Evolutionary conservation across 441 rosid genomes (phyloP), one percentile per base, ranked within the genome.

Genomic region (Adansonia gregorii): DNA sequence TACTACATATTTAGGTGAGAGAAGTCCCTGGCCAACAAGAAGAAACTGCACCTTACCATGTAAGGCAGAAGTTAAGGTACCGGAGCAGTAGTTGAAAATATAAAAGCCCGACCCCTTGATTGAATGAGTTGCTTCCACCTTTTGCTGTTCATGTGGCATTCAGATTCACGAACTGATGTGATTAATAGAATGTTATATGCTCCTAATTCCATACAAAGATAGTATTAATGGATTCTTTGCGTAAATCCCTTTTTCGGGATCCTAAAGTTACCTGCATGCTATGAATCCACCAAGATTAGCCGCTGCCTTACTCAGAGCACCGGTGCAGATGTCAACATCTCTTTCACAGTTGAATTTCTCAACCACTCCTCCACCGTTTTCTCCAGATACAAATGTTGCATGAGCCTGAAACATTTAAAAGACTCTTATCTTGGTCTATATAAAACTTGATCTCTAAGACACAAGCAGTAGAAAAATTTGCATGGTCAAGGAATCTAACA

Each of bases 241-340:
- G 35, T 31, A 31, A 31, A 31, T 31, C 35, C 35, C 35, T 31
- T 31, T 31, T 31, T 31, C 35, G 35, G 35, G 35, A 31, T 31
- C 35, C 4, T n/a, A 20, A 55, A n/a, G 19, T 58, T 58, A 95
- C 97, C 98, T 93, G 97, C 99, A 95, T 49, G 97, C 88, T 35
- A 95, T 84, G 85, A 93, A 95, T 72, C 99, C 97, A n/a, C 99
- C 99, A 78, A 90, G 97, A 91, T 95, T 91, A 79, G 93, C 96
- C 52, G 95, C 98, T 35, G 98, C 99, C 77, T 95, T 95, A 78
- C 99, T 95, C 78, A 95, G 83, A 74, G 99, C 92, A 72, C 98
- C 99, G n/a, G 93, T 81, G 66, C 92, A 88, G 78, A 92, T 76
- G 84, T 93, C 99, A 76, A 95, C 85, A 75, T 92, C 92, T 6